Conservation (phyloP, 441 rosid genomes). For the Gossypium davidsonii region DNA sequence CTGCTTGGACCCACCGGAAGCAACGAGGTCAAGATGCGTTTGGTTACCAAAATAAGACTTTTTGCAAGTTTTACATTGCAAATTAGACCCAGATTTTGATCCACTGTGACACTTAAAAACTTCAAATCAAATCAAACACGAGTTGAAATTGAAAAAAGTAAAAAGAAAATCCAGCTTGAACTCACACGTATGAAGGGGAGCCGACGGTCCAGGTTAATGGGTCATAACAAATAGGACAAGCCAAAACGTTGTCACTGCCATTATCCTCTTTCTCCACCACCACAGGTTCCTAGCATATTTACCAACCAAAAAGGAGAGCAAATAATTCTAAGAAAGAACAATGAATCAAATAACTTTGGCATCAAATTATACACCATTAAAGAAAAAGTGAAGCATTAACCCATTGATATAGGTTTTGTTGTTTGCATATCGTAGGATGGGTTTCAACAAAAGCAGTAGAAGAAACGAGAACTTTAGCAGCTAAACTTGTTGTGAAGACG, state of each 20-base stretch:
- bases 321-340: not conserved
- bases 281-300: slow-evolving; percentile 29
- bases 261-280: slow-evolving; percentile 29
- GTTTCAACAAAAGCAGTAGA: slow-evolving; percentile 37
- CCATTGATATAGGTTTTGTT: not conserved
- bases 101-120: slow-evolving; percentile 28
- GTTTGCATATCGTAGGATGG: slow-evolving; percentile 29
- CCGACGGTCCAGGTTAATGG: slow-evolving; percentile 30
- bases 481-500: slow-evolving; percentile 14
- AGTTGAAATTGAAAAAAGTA: not conserved
- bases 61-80: slow-evolving; percentile 52
- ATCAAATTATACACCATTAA: not conserved
- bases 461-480: slow-evolving; percentile 32
- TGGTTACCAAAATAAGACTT: slow-evolving; percentile 46
- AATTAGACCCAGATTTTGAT: slow-evolving; percentile 26
- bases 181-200: slow-evolving; percentile 41
- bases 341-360: not conserved
- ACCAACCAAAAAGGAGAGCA: not conserved
- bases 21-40: slow-evolving; percentile 59
- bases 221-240: slow-evolving; percentile 68
- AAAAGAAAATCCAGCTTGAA: not conserved
- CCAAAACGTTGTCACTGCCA: slow-evolving; percentile 31
- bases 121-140: not conserved
- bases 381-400: not conserved
- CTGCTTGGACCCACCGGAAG: slow-evolving; percentile 38